These are phyloP conservation scores for Telopea speciosissima DNA, from an alignment of 177 flowering plant species.

Conservation along the genomic window DNA sequence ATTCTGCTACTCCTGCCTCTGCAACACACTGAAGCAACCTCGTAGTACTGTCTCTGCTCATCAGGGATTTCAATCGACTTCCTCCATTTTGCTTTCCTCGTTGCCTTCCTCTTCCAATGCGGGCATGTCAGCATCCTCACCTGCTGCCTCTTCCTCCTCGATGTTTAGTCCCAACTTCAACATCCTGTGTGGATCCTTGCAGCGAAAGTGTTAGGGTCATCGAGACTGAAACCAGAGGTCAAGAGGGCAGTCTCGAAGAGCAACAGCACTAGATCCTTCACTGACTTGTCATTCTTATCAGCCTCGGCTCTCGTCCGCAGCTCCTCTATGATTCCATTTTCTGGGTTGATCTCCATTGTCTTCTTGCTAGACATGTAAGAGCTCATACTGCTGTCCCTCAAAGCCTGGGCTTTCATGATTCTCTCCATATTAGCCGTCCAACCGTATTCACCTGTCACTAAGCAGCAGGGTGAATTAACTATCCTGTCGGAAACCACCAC, in stretches of 20 bases:
- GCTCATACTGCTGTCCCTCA: slow-evolving; percentile 30
- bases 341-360: slow-evolving; percentile 39
- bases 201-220: slow-evolving; percentile 31
- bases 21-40: no score
- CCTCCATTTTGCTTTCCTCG: slow-evolving; percentile 95
- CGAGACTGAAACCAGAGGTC: slow-evolving; percentile 34
- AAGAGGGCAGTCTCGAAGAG: slow-evolving; percentile 29
- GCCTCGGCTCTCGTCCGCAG: slow-evolving; percentile 32
- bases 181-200: slow-evolving; percentile 31
- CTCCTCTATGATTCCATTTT: slow-evolving; percentile 31
- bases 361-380: slow-evolving; percentile 35
- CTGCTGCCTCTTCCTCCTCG: slow-evolving; percentile 20
- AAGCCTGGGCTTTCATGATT: slow-evolving; percentile 28
- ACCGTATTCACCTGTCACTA: slow-evolving; percentile 23
- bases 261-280: slow-evolving; percentile 29
- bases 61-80: slow-evolving; percentile 23
- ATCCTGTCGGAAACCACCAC: slow-evolving; percentile 24
- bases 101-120: slow-evolving; percentile 57
- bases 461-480: slow-evolving; percentile 21
- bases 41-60: no score
- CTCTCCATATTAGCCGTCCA: slow-evolving; percentile 28
- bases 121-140: slow-evolving; percentile 53
- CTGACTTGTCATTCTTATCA: slow-evolving; percentile 34
- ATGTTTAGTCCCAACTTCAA: slow-evolving; percentile 32
- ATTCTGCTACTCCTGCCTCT: no score